Percentiles rank a stretch among this genome's conserved stretches.
These are phyloP conservation scores for Diaporthe citri DNA, from an alignment of 2,329 filamentous ascomycete genomes.

Conservation along the genomic window DNA sequence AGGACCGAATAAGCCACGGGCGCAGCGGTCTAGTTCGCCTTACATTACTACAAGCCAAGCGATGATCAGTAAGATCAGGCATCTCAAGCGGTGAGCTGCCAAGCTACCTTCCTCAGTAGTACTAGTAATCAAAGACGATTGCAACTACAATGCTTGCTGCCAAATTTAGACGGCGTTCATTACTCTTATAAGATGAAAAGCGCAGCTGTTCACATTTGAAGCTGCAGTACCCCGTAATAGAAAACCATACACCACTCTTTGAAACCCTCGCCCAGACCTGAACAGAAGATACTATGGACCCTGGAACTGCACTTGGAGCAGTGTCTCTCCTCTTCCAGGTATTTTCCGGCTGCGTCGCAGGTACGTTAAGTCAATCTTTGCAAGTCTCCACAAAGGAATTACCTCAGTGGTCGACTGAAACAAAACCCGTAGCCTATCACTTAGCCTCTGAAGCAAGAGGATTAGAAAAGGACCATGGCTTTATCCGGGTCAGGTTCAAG, in stretches of 20 bases:
- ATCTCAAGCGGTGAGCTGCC: not conserved
- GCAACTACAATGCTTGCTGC: not conserved
- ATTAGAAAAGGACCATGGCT: not conserved
- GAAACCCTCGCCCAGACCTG: not conserved
- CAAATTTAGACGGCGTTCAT: not conserved
- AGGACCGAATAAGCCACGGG: not conserved
- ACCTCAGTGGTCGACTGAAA: not conserved
- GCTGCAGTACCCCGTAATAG: too few species aligned
- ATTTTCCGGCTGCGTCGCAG: conserved; percentile 7
- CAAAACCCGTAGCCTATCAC: not conserved
- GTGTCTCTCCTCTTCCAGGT: conserved; percentile 7
- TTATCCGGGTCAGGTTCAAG: not conserved
- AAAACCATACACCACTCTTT: not conserved
- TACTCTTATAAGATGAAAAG: rapidly evolving
- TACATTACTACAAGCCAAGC: not conserved
- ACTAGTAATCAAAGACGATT: not conserved
- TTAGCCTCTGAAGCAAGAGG: not conserved
- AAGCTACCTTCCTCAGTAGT: not conserved
- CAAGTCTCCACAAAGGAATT: not conserved
- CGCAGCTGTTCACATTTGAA: not conserved
- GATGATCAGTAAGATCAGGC: not conserved
- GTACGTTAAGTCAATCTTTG: not conserved
- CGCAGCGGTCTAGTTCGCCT: conserved; percentile 2
- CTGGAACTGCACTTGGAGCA: conserved; percentile 1
- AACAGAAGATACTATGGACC: not conserved